Conservation (phyloP, 768 basidiomycete genomes). For the Phylloporus sp. region DNA sequence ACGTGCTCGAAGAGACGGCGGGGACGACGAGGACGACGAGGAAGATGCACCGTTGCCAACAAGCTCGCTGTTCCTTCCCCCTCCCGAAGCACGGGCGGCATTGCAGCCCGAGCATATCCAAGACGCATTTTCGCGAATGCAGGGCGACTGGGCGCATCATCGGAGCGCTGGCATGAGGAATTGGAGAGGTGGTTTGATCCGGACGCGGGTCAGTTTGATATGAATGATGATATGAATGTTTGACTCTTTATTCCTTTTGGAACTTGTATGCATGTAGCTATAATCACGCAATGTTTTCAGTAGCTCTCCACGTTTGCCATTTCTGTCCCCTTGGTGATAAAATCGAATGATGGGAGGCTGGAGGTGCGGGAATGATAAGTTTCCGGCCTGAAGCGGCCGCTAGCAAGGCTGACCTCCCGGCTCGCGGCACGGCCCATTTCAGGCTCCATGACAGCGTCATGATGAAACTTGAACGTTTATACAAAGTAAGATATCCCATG, state of each 20-base stretch:
- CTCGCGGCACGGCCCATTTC: too few relatives aligned
- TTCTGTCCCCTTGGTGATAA: too few relatives aligned
- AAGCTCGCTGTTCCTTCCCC: slow-evolving; percentile 74
- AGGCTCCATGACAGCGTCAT: too few relatives aligned
- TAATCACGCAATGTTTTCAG: background rate
- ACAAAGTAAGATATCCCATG: too few relatives aligned
- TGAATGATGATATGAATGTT: slow-evolving; percentile 24
- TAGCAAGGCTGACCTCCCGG: too few relatives aligned
- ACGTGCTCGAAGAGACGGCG: slow-evolving; percentile 45
- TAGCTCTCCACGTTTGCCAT: too few relatives aligned
- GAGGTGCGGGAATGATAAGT: too few relatives aligned
- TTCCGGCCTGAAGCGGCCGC: too few relatives aligned
- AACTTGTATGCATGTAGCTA: too few relatives aligned
- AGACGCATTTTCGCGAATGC: slow-evolving; percentile 88
- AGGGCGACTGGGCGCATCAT: slow-evolving; percentile 74
- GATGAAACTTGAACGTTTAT: too few relatives aligned
- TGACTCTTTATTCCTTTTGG: background rate
- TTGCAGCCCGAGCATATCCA: slow-evolving; percentile 83
- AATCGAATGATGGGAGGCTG: too few relatives aligned
- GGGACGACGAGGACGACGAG: slow-evolving; percentile 50
- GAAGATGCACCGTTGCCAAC: slow-evolving; percentile 65
- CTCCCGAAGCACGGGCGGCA: slow-evolving; percentile 74
- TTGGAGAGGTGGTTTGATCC: slow-evolving; percentile 80
- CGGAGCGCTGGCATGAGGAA: slow-evolving; percentile 85
- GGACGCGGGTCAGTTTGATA: slow-evolving; percentile 77